Evolutionary conservation across 768 basidiomycete genomes (phyloP), one percentile per base, ranked within the genome.

Genomic region (Kondoa malvinella): DNA sequence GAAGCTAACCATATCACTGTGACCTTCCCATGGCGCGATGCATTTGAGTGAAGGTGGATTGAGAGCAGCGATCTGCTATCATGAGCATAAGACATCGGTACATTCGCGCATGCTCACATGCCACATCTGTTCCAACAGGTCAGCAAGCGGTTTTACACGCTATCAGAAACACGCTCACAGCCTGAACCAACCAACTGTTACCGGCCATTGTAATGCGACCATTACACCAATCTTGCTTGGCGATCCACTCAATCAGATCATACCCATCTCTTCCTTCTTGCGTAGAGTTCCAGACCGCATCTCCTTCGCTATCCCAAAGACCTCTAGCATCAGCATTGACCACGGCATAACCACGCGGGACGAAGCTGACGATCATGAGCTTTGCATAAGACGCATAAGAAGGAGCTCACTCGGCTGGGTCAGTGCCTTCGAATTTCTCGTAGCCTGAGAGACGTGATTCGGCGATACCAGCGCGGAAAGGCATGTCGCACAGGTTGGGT

Each of bases 11-110:
- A 69, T 34, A 30, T 69, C 72, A 25, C 64, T 64, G 66, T 68
- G 71, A 1, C 67, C 72, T 29, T 73, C 72, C 72, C 72, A 73
- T 4, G 72, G 72, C 1, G 72, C 72, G 61, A 73, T 73, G 27
- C 71, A 71, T 33, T 73, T 73, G 40, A 73, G 69, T 26, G 71
- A 68, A 25, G 69, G 72, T 4, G 71, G 71, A 3, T 73, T 65
- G n/a, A 63, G 68, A n/a, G 67, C 62, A 1, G 71, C 72, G 67
- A 69, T 70, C 25, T 73, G 71, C 2, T 63, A 66, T 50, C 71
- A 56, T 16, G 57, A 56, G 66, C 67, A 65, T 71, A 60, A 73
- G 66, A 61, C 68, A 34, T 67, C 61, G 57, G 57, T 59, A 8
- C 57, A 25, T 21, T 4, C 8, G 8, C 4, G 4, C n/a, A 8